Percentiles rank a stretch among this genome's conserved stretches.
Evolutionary conservation across 1,284 basidiomycete species (phyloP).

Genomic region (Ustilago trichophora): DNA sequence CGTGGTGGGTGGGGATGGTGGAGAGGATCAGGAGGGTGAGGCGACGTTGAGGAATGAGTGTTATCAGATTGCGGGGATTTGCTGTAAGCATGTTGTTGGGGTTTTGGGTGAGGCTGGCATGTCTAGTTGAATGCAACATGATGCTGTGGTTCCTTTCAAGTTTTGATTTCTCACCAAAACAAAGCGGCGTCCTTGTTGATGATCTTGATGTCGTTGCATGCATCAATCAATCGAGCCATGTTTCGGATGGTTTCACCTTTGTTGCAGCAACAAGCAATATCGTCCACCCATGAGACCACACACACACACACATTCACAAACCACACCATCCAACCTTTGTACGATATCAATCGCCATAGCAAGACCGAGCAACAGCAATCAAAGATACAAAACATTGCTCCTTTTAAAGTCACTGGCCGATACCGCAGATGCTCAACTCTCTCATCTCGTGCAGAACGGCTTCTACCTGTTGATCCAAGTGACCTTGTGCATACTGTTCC

Average conservation of each 20-base stretch:
- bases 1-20: not conserved
- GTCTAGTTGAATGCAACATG: not conserved
- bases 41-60: constrained; percentile 17
- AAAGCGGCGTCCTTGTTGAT: no score
- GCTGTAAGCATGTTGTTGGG: constrained; percentile 36
- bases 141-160: no score
- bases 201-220: no score
- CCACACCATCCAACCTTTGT: no score
- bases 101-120: constrained; percentile 9
- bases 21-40: not conserved
- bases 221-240: not conserved
- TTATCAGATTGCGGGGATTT: constrained; percentile 19
- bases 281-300: no score
- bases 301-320: no score
- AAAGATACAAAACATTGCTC: no score
- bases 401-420: constrained; percentile 58
- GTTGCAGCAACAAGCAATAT: no score
- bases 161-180: no score
- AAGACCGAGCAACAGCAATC: no score
- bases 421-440: constrained; percentile 80
- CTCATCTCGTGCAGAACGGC: constrained; percentile 94
- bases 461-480: constrained; percentile 94
- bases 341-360: no score
- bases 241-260: no score
- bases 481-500: constrained; percentile 90